phyloP scores from a whole-genome alignment of 2,329 filamentous ascomycete species.

The Fusarium sp. region DNA sequence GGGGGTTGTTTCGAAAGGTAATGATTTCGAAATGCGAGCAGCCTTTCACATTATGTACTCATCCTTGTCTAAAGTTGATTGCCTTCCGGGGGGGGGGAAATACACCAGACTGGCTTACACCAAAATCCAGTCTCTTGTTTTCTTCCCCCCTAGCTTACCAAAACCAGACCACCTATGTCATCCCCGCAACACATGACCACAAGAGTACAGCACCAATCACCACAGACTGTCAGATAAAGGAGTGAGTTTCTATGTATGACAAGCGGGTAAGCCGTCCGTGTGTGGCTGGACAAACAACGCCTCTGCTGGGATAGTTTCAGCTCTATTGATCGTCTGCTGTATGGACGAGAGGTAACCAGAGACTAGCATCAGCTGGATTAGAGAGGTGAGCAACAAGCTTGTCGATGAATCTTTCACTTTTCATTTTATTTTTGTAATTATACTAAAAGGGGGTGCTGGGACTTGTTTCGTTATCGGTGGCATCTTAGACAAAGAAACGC shows the following conservation, averaged over 20 bases:
- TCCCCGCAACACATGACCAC: not conserved
- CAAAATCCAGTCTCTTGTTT: not conserved
- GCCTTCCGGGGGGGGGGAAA: not conserved
- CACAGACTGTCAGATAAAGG: not conserved
- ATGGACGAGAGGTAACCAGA: not conserved
- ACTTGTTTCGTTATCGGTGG: not conserved
- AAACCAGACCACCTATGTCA: not conserved
- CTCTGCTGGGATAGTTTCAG: not conserved
- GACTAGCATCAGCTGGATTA: not conserved
- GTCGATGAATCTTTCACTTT: not conserved
- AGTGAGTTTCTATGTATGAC: not conserved
- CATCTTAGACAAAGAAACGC: not conserved
- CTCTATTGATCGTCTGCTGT: not conserved
- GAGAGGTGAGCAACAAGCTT: not conserved
- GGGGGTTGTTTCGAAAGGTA: fast-evolving
- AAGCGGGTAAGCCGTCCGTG: not conserved
- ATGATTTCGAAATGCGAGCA: not conserved
- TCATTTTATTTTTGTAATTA: not conserved
- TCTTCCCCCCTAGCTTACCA: not conserved
- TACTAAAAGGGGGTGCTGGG: not conserved
- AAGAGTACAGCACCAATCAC: not conserved
- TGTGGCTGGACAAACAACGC: not conserved
- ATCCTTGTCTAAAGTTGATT: not conserved
- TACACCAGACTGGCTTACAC: not conserved
- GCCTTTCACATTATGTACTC: not conserved